phyloP scores from a whole-genome alignment of 495 filamentous ascomycete species.

The Penicillium manginii region DNA sequence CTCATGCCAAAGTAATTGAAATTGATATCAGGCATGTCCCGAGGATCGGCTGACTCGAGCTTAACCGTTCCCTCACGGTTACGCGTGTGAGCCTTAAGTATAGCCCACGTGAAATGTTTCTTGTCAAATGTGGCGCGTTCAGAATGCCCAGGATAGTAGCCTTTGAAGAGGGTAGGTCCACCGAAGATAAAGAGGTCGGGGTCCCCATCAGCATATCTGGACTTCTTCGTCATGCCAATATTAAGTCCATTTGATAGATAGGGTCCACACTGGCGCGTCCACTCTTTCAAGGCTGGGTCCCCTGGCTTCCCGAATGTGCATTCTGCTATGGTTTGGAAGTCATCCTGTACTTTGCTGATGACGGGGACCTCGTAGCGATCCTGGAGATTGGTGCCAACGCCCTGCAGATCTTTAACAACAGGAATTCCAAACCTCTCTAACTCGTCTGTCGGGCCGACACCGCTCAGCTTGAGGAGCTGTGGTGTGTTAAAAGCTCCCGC shows the following conservation, averaged over 20 bases:
- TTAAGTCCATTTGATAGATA: conserved; percentile 52
- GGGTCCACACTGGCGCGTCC: conserved; percentile 44
- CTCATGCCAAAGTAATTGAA: conserved; percentile 57
- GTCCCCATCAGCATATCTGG: conserved; percentile 24
- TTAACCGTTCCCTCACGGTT: conserved; percentile 53
- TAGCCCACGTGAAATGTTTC: conserved; percentile 45
- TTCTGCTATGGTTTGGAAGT: conserved; percentile 44
- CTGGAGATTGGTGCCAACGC: conserved; percentile 63
- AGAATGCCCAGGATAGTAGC: conserved; percentile 36
- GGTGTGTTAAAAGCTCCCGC: conserved; percentile 61
- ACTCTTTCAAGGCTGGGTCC: conserved; percentile 50
- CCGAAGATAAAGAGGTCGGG: conserved; percentile 56
- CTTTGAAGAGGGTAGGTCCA: conserved; percentile 51
- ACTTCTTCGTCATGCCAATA: conserved; percentile 44
- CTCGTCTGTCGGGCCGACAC: conserved; percentile 53
- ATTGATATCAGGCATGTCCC: conserved; percentile 55
- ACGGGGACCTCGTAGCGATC: conserved; percentile 59
- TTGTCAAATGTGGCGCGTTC: conserved; percentile 20
- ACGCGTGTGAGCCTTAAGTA: conserved; percentile 56
- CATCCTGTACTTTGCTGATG: conserved; percentile 36
- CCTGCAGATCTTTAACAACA: conserved; percentile 54
- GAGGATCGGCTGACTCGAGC: conserved; percentile 51
- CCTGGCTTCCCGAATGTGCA: conserved; percentile 44
- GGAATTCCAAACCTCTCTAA: conserved; percentile 49
- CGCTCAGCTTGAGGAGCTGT: conserved; percentile 61